Evolutionary conservation across 2,329 filamentous ascomycete species (phyloP).

Genomic region (Coniochaeta sp.): DNA sequence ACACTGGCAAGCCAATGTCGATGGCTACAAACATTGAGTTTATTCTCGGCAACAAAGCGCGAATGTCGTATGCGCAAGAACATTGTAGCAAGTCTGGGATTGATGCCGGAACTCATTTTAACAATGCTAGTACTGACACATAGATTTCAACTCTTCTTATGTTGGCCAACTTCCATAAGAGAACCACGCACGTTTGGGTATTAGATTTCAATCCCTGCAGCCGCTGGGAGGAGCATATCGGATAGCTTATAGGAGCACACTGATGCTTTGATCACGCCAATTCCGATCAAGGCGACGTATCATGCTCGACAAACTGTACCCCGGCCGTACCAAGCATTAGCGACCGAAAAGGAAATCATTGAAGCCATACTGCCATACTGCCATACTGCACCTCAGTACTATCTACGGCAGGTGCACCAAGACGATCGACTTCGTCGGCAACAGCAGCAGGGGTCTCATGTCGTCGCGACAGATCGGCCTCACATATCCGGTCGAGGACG

Average conservation of each 20-base stretch:
- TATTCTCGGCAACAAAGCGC: conserved; percentile 16
- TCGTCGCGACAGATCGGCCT: conserved; percentile 48
- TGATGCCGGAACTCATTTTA: conserved; percentile 1
- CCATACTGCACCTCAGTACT: conserved; percentile 71
- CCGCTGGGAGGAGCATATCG: conserved; percentile 7
- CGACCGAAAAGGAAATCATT: too few species aligned
- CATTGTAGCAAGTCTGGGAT: too few species aligned
- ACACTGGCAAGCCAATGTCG: conserved; percentile 21
- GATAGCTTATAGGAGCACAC: conserved; percentile 5
- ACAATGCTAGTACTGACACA: background rate
- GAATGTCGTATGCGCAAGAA: background rate
- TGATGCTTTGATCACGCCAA: conserved; percentile 3
- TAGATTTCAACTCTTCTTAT: conserved; percentile 5
- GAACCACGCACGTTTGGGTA: conserved; percentile 17
- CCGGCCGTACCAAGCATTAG: too few species aligned
- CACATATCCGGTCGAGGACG: conserved; percentile 63
- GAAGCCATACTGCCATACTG: too few species aligned
- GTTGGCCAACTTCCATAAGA: conserved; percentile 6
- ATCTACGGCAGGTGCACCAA: conserved; percentile 75
- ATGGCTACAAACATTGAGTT: conserved; percentile 25
- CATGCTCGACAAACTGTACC: too few species aligned
- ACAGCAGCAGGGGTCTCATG: conserved; percentile 41
- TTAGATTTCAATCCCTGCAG: conserved; percentile 23
- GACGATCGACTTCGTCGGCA: conserved; percentile 62
- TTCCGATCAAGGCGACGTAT: too few species aligned